phyloP scores from a whole-genome alignment of 768 basidiomycete species.

The Russula sp. region DNA sequence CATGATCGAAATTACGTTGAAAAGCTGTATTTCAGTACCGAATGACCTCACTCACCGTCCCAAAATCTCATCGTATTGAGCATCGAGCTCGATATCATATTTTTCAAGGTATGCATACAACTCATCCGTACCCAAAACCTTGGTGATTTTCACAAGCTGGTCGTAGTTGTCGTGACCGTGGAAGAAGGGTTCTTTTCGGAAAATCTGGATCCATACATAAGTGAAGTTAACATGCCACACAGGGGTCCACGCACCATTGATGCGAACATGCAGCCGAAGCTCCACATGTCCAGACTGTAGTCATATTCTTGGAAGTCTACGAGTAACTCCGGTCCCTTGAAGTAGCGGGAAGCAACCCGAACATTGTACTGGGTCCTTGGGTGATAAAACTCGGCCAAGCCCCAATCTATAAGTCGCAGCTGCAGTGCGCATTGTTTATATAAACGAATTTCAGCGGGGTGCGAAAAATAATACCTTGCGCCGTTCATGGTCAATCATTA shows the following conservation, averaged over 20 bases:
- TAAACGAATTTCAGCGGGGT: not conserved
- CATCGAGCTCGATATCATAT: conserved; percentile 92
- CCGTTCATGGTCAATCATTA: conserved; percentile 99
- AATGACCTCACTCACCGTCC: conserved; percentile 54
- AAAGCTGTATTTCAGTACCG: conserved; percentile 14
- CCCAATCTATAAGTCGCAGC: conserved; percentile 98
- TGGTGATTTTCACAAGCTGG: conserved; percentile 96
- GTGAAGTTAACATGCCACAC: conserved; percentile 7
- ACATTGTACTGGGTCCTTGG: conserved; percentile 98
- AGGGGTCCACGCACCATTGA: conserved; percentile 67
- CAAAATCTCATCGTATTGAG: conserved; percentile 94
- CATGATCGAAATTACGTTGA: conserved; percentile 14
- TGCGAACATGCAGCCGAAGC: conserved; percentile 97
- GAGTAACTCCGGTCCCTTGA: conserved; percentile 94
- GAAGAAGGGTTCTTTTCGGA: conserved; percentile 99
- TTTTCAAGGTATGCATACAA: conserved; percentile 89
- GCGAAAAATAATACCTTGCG: conserved; percentile 61
- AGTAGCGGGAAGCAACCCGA: conserved; percentile 94
- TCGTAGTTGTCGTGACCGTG: conserved; percentile 99
- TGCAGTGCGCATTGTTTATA: conserved; percentile 36
- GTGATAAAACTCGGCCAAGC: conserved; percentile 97
- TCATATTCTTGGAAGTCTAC: conserved; percentile 99
- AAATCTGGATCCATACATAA: conserved; percentile 59
- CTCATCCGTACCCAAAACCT: conserved; percentile 96
- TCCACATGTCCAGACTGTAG: conserved; percentile 98